Base-by-base conservation (phyloP, 208 protist species). In the Trypanosoma cruzi region DNA sequence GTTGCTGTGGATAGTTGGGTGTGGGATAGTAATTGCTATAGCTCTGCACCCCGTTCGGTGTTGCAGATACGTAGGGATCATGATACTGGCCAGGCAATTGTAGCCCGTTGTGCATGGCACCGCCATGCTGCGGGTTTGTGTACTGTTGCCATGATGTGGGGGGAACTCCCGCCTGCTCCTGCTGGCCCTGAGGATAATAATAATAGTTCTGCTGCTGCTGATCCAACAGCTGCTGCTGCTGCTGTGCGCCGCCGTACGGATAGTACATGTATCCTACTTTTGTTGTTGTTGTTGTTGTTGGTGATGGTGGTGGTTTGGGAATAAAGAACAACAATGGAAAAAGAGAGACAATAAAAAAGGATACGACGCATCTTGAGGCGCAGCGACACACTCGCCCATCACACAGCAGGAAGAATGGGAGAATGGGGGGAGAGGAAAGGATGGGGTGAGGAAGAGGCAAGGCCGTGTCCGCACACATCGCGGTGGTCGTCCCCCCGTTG, bases 231-330 rank as follows among this genome's bases (percentile, higher is more conserved):
- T 26, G 52, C 52, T 59, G 28, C 46, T 10, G 42, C 24, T 64
- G 56, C 28, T 62, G 66, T 26, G 31, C 56, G 20, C 32, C 46
- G 53, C 57, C 32, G 24, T 71, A 71, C 34, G 66, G 66, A n/a
- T 71, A 58, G 22, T 71, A 52, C 64, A 69, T 69, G 11, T 32
- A 10, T 53, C 16, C 13, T 16, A n/a, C n/a, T n/a, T n/a, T n/a
- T n/a, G n/a, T n/a, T n/a, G n/a, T n/a, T n/a, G n/a, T n/a, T n/a
- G n/a, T n/a, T n/a, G n/a, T n/a, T n/a, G n/a, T n/a, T n/a, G n/a
- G n/a, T n/a, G n/a, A n/a, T 42, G 8, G 6, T 42, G 20, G 49
- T 68, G 4, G 5, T 44, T 20, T 14, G 13, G 8, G 53, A 42
- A 37, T 5, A 24, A 8, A 48, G 22, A 56, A 32, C 32, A 22